Base-by-base conservation (phyloP, 2,329 filamentous ascomycete genomes). In the Aspergillus felis region DNA sequence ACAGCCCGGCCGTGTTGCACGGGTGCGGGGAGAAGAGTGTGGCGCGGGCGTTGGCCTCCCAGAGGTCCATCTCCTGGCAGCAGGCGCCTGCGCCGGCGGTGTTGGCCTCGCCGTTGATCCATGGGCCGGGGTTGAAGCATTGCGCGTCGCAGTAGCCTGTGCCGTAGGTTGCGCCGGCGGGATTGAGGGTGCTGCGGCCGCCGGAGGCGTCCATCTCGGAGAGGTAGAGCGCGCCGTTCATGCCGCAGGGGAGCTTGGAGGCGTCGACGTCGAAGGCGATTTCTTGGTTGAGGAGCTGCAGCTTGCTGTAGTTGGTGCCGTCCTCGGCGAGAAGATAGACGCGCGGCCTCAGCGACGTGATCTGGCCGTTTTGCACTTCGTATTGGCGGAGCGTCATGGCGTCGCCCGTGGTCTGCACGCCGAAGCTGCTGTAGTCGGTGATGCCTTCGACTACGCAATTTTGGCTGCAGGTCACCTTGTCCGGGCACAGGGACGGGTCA, bases 181-280 rank as follows among this genome's bases (percentile, higher is more conserved):
- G 76, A 68, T 82, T 84, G 24, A 75, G 76, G 0, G 74, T 64
- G 66, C 78, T 82, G 63, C 75, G 76, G 59, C 84, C 85, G 58
- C 87, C 87, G 60, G 84, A 80, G 7, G 76, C 72, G 1, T 80
- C 75, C 85, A 88, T 87, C 64, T 82, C 78, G 8, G 81, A 76
- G 38, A 87, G 76, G 73, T 89, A 89, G 42, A 89, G 76, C 41
- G 87, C 87, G 52, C 86, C 87, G 73, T 90, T 89, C 61, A 90
- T 76, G 57, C 87, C 87, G 67, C 87, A 90, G 58, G 82, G 81
- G n/a, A 88, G 76, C 64, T 82, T 80, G 25, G 85, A 87, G 41
- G 88, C 83, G 69, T 90, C 86, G 24, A 88, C 86, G 55, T 88
- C 86, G 62, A 89, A 89, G 50, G 84, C 84, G 73, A 89, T 83